Base-by-base conservation (phyloP, 2,329 filamentous ascomycete species). In the Fusarium abutilonis region DNA sequence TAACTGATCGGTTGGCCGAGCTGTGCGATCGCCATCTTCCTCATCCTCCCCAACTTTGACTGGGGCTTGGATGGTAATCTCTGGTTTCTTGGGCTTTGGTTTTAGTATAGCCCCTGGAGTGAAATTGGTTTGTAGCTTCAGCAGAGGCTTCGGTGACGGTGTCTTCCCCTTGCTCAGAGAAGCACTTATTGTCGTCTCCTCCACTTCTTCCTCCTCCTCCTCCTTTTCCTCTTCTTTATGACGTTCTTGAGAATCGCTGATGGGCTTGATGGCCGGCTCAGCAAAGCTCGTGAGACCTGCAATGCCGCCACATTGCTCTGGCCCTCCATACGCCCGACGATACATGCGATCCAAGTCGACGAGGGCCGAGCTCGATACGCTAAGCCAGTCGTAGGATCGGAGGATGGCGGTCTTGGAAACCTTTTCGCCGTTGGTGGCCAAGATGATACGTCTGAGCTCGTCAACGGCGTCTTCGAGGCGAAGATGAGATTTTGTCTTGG, bases 391-490 rank as follows among this genome's bases (percentile, higher is more conserved):
- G 60, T 88, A 89, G 2, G 79, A 82, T 10, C 81, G 76, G 43
- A 83, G 72, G 15, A 89, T 75, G 45, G 84, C 79, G 5, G 79
- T 76, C 56, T 82, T 82, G 3, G 76, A 74, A 9, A 88, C 73
- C n/a, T 79, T 78, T 9, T 74, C 73, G 2, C 83, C 80, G 19
- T 81, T 79, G 55, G 79, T 82, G 14, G 83, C 79, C 11, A 89
- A 78, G 14, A 88, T 81, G 21, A 86, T 80, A 5, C 86, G 80
- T 3, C 86, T 81, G 34, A 89, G 78, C 70, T 87, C 86, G 70
- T 89, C 85, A 43, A 89, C 84, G 26, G 86, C 85, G 43, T 86
- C 81, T 64, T 87, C 84, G 9, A 89, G 78, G 10, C 81, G 78
- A 29, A 77, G 70, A 10, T 74, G 75, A 32, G 76, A 76, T 15